Conservation (phyloP, 306 rosid species). For the Citrullus amarus region DNA sequence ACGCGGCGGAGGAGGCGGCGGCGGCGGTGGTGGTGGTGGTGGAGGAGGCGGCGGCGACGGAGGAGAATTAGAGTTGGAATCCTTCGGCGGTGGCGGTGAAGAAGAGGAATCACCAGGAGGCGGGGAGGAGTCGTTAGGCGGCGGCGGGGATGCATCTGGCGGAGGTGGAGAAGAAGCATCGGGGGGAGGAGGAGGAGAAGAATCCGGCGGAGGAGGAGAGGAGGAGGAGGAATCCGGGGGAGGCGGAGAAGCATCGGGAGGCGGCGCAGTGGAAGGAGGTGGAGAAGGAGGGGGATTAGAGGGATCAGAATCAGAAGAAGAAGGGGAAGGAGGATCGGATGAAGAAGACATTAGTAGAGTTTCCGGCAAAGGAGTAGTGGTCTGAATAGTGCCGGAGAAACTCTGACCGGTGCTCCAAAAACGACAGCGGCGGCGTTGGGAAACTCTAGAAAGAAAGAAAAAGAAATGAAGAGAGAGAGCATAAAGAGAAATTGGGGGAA, state of each 20-base stretch:
- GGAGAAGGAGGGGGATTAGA: background rate
- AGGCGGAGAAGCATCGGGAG: conserved; percentile 14
- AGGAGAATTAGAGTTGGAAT: background rate
- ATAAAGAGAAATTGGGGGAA: no score
- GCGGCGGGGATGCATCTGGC: background rate
- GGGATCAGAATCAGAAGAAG: background rate
- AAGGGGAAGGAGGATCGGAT: conserved; percentile 4
- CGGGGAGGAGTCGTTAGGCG: background rate
- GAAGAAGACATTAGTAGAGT: conserved; percentile 37
- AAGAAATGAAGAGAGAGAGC: no score
- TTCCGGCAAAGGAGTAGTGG: conserved; percentile 13
- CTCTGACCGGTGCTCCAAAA: conserved; percentile 33
- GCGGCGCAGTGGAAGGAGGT: background rate
- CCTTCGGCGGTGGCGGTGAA: background rate
- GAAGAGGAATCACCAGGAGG: background rate
- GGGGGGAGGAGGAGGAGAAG: background rate
- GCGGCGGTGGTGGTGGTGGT: background rate
- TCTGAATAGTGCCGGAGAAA: conserved; percentile 23
- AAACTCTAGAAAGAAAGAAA: no score
- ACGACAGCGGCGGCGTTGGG: background rate
- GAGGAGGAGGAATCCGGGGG: conserved; percentile 12
- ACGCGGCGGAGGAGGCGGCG: background rate
- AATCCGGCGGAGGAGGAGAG: background rate
- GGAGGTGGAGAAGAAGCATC: background rate
- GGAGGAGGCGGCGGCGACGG: conserved; percentile 9